These are phyloP conservation scores for Ustilago curta DNA, from an alignment of 1,284 basidiomycete species.

Conservation along the genomic window DNA sequence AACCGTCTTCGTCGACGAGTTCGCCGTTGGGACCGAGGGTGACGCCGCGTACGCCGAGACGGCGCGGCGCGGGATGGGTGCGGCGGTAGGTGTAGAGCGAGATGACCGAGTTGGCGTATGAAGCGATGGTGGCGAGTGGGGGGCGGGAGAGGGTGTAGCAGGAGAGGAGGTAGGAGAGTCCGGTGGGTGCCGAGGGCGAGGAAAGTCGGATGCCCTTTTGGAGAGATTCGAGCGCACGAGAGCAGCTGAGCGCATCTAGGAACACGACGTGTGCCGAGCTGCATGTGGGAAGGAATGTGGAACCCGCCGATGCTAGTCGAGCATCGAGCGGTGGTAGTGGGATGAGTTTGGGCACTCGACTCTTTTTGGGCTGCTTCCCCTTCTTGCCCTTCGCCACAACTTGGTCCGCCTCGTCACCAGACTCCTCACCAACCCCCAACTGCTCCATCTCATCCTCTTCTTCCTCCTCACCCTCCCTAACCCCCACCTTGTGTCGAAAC, in stretches of 20 bases:
- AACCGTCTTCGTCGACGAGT: conserved; percentile 66
- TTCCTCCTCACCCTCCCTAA: conserved; percentile 17
- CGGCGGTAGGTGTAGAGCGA: conserved; percentile 56
- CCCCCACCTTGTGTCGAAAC: conserved; percentile 21
- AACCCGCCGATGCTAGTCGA: conserved; percentile 14
- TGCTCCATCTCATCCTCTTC: conserved; percentile 49
- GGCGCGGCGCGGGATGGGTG: conserved; percentile 55
- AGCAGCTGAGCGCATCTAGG: conserved; percentile 51
- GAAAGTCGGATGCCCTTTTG: conserved; percentile 16
- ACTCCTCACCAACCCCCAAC: conserved; percentile 23
- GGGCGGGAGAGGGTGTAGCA: conserved; percentile 51
- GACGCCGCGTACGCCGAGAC: conserved; percentile 60
- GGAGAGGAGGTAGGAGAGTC: conserved; percentile 52
- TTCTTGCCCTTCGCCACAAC: conserved; percentile 23
- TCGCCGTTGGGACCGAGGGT: conserved; percentile 63
- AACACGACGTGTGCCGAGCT: conserved; percentile 63
- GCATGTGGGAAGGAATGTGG: conserved; percentile 44
- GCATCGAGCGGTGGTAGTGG: conserved; percentile 50
- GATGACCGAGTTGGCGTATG: conserved; percentile 54
- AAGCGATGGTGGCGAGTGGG: conserved; percentile 34
- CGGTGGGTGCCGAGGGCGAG: conserved; percentile 32
- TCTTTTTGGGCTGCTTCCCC: conserved; percentile 12
- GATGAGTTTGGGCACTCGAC: conserved; percentile 29
- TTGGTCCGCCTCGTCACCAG: conserved; percentile 14
- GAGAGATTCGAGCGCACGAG: conserved; percentile 47